Conservation (phyloP, 345 rosid genomes). For the Ceriops zippeliana region DNA sequence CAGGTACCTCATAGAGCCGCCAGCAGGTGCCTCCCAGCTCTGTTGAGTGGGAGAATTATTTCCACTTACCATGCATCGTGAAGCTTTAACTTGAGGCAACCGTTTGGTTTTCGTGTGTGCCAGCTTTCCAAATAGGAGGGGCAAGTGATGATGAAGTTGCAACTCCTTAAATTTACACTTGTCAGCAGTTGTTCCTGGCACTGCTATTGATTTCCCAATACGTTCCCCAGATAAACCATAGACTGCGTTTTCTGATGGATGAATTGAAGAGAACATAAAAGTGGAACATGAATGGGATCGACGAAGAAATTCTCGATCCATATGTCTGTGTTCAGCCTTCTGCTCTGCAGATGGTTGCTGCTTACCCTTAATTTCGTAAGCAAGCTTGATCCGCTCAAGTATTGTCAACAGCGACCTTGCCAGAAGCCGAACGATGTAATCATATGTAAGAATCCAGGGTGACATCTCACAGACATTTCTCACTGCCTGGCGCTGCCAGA, state of each 20-base stretch:
- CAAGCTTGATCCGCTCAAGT: constrained; percentile 46
- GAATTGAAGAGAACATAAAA: constrained; percentile 31
- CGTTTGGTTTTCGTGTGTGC: constrained; percentile 31
- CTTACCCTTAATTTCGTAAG: constrained; percentile 18
- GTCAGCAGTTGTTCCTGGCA: constrained; percentile 13
- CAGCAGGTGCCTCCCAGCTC: constrained; percentile 27
- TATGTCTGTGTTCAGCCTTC: constrained; percentile 7
- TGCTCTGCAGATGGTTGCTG: constrained; percentile 20
- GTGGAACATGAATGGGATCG: constrained; percentile 41
- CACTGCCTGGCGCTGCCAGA: constrained; percentile 52
- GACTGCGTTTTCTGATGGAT: constrained; percentile 35
- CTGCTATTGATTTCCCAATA: constrained; percentile 26
- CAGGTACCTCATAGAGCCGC: constrained; percentile 38
- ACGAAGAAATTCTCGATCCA: constrained; percentile 16
- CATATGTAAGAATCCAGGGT: constrained; percentile 57
- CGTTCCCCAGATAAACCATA: constrained; percentile 26
- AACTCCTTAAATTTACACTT: constrained; percentile 27
- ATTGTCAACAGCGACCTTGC: constrained; percentile 57
- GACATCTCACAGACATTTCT: constrained; percentile 52
- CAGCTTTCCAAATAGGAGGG: constrained; percentile 20
- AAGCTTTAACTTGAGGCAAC: constrained; percentile 33
- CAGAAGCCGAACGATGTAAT: constrained; percentile 51
- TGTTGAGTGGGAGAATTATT: constrained; percentile 29
- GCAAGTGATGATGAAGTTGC: constrained; percentile 19
- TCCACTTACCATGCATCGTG: constrained; percentile 39